Base-by-base conservation (phyloP, 805 yeast genomes). In the Saccharomycopsis amapae region DNA sequence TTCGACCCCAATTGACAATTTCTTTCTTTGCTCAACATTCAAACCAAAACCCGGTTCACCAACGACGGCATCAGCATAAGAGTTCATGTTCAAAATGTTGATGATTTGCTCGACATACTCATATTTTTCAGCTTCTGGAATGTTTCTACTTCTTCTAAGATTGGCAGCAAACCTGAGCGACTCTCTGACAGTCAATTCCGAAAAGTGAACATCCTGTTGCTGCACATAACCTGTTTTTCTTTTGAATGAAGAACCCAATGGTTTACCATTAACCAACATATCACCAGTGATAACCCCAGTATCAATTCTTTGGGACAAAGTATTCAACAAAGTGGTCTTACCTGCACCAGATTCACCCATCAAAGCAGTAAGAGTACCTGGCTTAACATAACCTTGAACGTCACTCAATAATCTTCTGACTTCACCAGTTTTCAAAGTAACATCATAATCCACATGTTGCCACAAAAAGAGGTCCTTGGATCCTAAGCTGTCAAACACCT, bases 301-400 rank as follows among this genome's bases (percentile, higher is more conserved):
- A 33, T 73, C 71, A 49, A 71, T 67, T 60, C 81, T 65, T 54
- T 72, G 75, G 37, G 79, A 73, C 47, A 75, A 62, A 18, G 69
- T 69, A 58, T 76, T 76, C 53, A 76, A 64, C 44, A 76, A 60
- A 9, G 80, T 76, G 9, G 80, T 76, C 54, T 76, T 76, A 57
- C 81, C 80, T 24, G 79, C 79, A 58, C 81, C 80, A n/a, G 80
- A 74, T 40, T 75, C 79, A 53, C 81, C 81, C 79, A 76, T 74
- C 24, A 76, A 59, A 10, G 73, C 76, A 22, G 75, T 71, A 50
- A 72, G 58, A 9, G 80, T 77, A 46, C 88, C 88, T 13, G 86
- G 85, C 57, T 76, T 74, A 48, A 79, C 83, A 70, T 77, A 81
- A 24, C 88, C 88, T 52, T 74, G 75, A 25, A 50, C 46, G 19